These are phyloP conservation scores for Pseudodiploospora longispora DNA, from an alignment of 2,329 filamentous ascomycete species.

Conservation along the genomic window DNA sequence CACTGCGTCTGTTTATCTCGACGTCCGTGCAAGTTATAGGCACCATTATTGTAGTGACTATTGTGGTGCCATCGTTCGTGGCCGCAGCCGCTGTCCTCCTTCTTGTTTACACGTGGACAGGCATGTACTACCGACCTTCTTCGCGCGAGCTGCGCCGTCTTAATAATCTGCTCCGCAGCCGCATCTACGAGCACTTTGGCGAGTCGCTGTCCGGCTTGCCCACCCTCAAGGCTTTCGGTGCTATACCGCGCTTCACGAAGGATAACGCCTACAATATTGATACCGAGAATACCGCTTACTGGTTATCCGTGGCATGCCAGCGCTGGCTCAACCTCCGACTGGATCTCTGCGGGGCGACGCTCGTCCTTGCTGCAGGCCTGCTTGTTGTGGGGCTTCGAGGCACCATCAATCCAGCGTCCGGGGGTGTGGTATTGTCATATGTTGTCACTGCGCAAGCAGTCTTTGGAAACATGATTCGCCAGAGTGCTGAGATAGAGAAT, in stretches of 20 bases:
- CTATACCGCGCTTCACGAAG: constrained; percentile 74
- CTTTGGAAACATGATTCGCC: constrained; percentile 62
- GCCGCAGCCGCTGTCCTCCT: constrained; percentile 74
- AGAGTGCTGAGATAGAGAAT: constrained; percentile 50
- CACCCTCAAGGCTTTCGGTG: constrained; percentile 83
- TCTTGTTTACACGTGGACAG: constrained; percentile 45
- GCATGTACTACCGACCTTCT: constrained; percentile 72
- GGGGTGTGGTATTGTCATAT: constrained; percentile 57
- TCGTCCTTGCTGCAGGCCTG: constrained; percentile 56
- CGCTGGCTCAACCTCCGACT: constrained; percentile 58
- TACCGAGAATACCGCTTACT: constrained; percentile 64
- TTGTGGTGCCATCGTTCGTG: constrained; percentile 71
- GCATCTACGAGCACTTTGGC: constrained; percentile 85
- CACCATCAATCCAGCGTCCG: constrained; percentile 29
- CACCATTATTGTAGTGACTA: constrained; percentile 65
- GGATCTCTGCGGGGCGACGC: constrained; percentile 51
- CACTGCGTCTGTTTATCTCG: constrained; percentile 59
- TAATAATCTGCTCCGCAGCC: constrained; percentile 79
- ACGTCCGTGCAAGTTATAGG: constrained; percentile 36
- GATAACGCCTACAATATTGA: constrained; percentile 78
- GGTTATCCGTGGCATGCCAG: constrained; percentile 59
- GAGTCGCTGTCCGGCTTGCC: constrained; percentile 83
- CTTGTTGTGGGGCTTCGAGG: constrained; percentile 27
- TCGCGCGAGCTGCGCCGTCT: constrained; percentile 83
- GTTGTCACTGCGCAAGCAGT: constrained; percentile 39